phyloP scores from a whole-genome alignment of 2,329 filamentous ascomycete genomes.

The Chalara sp. region DNA sequence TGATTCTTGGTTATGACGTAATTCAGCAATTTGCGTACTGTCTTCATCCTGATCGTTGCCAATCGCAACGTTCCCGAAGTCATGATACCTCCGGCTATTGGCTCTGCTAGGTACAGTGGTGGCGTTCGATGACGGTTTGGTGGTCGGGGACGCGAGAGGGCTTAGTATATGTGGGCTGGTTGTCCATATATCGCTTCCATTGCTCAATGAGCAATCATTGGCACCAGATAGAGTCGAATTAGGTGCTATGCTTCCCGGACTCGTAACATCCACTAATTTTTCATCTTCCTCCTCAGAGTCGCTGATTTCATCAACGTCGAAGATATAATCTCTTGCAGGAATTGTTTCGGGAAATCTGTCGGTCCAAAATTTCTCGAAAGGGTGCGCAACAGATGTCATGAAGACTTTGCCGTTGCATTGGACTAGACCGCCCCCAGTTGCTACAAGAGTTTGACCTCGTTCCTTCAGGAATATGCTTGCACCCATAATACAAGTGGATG shows the following conservation, averaged over 20 bases:
- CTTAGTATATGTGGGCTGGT: too few relatives aligned
- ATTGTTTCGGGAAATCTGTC: not conserved
- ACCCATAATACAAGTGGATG: too few relatives aligned
- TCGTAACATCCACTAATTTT: not conserved
- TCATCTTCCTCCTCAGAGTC: not conserved
- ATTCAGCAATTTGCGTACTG: too few relatives aligned
- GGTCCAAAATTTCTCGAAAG: not conserved
- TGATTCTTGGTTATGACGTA: too few relatives aligned
- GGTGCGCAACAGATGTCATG: not conserved
- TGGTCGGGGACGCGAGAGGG: too few relatives aligned
- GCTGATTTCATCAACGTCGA: not conserved
- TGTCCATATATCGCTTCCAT: not conserved
- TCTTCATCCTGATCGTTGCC: too few relatives aligned
- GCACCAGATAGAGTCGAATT: not conserved
- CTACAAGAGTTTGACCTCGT: too few relatives aligned
- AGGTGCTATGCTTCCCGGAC: not conserved
- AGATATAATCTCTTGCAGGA: not conserved
- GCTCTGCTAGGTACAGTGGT: too few relatives aligned
- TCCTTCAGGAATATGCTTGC: too few relatives aligned
- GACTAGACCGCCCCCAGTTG: not conserved
- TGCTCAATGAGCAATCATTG: not conserved
- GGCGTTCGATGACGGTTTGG: too few relatives aligned
- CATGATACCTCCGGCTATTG: too few relatives aligned
- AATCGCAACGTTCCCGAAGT: too few relatives aligned
- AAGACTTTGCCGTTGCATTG: not conserved